phyloP scores from a whole-genome alignment of 495 filamentous ascomycete genomes.

The Hyaloscypha variabilis region DNA sequence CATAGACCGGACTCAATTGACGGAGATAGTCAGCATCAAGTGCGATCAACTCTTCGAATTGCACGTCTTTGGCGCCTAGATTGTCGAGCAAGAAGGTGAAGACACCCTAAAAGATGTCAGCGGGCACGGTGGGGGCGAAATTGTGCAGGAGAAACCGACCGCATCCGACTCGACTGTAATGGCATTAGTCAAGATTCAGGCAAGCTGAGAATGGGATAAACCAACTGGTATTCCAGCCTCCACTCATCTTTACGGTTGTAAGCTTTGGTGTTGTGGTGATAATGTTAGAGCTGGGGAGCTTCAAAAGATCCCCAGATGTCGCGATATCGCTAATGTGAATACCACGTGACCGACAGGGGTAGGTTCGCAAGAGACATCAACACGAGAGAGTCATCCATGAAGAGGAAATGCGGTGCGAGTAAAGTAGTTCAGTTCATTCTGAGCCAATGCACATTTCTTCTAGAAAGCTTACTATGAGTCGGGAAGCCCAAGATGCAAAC shows the following conservation, averaged over 20 bases:
- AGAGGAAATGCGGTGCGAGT: too few species aligned
- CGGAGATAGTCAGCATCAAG: slow-evolving; percentile 82
- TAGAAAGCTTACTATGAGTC: too few species aligned
- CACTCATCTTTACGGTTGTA: slow-evolving; percentile 49
- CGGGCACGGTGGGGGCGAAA: slow-evolving; percentile 16
- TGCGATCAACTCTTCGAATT: slow-evolving; percentile 95
- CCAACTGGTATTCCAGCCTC: slow-evolving; percentile 61
- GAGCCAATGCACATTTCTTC: too few species aligned
- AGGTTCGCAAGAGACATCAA: too few species aligned
- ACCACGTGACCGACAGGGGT: slow-evolving; percentile 3
- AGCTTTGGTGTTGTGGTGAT: not conserved
- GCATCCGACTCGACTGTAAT: slow-evolving; percentile 92
- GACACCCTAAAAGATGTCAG: slow-evolving; percentile 67
- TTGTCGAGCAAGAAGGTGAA: slow-evolving; percentile 94
- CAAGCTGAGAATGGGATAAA: slow-evolving; percentile 3
- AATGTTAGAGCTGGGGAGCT: slow-evolving; percentile 4
- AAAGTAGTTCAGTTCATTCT: too few species aligned
- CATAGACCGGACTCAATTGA: slow-evolving; percentile 83
- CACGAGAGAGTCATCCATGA: too few species aligned
- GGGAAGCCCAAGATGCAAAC: too few species aligned
- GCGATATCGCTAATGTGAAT: not conserved
- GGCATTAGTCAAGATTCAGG: slow-evolving; percentile 32
- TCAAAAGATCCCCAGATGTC: not conserved
- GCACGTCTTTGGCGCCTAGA: slow-evolving; percentile 88
- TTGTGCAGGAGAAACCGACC: slow-evolving; percentile 50